Percentiles rank a stretch among this genome's conserved stretches.
Evolutionary conservation across 2,329 filamentous ascomycete genomes (phyloP).

Genomic region (Zasmidium citrigriseum): DNA sequence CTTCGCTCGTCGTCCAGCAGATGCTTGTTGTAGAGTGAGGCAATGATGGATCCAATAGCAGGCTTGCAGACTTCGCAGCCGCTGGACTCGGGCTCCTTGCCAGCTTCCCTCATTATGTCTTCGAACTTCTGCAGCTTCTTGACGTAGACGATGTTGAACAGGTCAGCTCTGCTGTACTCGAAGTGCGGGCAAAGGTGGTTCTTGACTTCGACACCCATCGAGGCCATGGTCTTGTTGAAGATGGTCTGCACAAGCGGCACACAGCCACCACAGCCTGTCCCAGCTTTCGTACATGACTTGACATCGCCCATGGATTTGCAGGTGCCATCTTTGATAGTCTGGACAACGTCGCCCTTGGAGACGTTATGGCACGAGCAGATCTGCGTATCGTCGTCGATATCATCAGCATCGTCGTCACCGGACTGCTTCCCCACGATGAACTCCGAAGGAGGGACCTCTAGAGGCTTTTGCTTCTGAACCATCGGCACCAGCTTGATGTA

Average conservation of each 20-base stretch:
- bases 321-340: constrained; percentile 70
- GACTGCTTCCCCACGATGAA: constrained; percentile 79
- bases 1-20: constrained; percentile 70
- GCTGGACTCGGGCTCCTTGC: constrained; percentile 68
- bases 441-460: constrained; percentile 77
- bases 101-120: constrained; percentile 76
- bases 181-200: constrained; percentile 88
- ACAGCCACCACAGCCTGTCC: constrained; percentile 87
- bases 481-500: constrained; percentile 87
- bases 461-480: constrained; percentile 77
- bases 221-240: constrained; percentile 84
- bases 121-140: constrained; percentile 72
- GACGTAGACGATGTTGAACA: constrained; percentile 87
- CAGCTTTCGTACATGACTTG: constrained; percentile 88
- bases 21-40: constrained; percentile 81
- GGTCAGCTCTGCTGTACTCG: constrained; percentile 76
- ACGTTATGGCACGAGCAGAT: constrained; percentile 95
- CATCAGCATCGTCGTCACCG: constrained; percentile 75
- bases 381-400: constrained; percentile 81
- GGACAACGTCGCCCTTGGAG: constrained; percentile 76
- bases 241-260: constrained; percentile 86
- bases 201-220: constrained; percentile 82
- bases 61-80: constrained; percentile 90
- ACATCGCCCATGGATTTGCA: constrained; percentile 81
- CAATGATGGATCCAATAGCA: constrained; percentile 75